Percentiles rank a stretch among this genome's conserved stretches.
These are phyloP conservation scores for Daldinia eschscholtzii DNA, from an alignment of 2,329 filamentous ascomycete genomes.

Conservation along the genomic window DNA sequence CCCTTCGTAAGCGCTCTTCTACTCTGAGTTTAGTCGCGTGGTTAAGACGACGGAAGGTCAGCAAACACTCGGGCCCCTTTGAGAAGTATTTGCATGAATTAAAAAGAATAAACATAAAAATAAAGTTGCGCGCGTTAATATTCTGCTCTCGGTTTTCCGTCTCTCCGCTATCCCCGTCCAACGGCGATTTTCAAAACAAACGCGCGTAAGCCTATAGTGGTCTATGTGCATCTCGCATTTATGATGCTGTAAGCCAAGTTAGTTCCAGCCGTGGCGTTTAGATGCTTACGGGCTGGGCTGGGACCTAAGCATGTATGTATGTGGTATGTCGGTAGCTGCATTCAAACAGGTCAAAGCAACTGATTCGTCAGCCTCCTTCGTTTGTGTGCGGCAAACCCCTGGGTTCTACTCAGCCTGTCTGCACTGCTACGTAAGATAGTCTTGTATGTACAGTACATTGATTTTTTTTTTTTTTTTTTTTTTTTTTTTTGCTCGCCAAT, in stretches of 20 bases:
- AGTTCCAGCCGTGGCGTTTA: constrained; percentile 31
- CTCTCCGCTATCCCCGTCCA: constrained; percentile 8
- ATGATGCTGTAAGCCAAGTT: constrained; percentile 20
- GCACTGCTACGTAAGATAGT: constrained; percentile 27
- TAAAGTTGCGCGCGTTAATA: constrained; percentile 23
- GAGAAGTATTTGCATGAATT: constrained; percentile 3
- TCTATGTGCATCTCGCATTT: constrained; percentile 25
- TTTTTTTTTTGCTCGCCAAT: constrained; percentile 16
- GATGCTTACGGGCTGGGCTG: constrained; percentile 30
- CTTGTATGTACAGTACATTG: constrained; percentile 38
- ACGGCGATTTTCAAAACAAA: constrained; percentile 22
- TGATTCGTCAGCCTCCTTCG: constrained; percentile 42
- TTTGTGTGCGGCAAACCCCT: constrained; percentile 34
- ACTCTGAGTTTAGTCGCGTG: constrained; percentile 15
- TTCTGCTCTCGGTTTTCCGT: constrained; percentile 20
- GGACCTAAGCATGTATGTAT: neutral
- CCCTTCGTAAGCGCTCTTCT: constrained; percentile 29
- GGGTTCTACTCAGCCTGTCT: constrained; percentile 39
- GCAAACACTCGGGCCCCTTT: constrained; percentile 8
- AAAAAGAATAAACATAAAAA: too few species aligned
- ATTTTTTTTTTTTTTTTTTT: constrained; percentile 9
- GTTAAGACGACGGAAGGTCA: neutral
- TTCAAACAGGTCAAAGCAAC: constrained; percentile 19
- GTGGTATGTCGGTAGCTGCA: constrained; percentile 1
- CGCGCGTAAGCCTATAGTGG: constrained; percentile 28